Evolutionary conservation across 2,329 filamentous ascomycete species (phyloP).

Genomic region (Claviceps purpurea): DNA sequence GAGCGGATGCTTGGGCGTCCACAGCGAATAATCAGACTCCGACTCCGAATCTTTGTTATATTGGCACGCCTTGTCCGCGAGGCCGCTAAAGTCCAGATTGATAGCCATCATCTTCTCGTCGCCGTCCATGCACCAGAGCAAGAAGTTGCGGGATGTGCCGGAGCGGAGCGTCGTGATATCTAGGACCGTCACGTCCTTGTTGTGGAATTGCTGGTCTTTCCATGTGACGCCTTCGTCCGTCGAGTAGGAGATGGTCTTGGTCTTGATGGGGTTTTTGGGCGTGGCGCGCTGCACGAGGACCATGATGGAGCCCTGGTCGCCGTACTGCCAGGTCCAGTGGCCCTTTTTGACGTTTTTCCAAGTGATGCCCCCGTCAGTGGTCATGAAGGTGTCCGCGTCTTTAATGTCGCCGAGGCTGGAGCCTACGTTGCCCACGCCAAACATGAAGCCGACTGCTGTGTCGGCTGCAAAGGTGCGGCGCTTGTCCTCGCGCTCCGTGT

Average conservation of each 20-base stretch:
- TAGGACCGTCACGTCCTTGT: slow-evolving; percentile 56
- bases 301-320: slow-evolving; percentile 86
- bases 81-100: slow-evolving; percentile 78
- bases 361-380: slow-evolving; percentile 73
- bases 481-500: slow-evolving; percentile 76
- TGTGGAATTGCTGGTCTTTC: slow-evolving; percentile 60
- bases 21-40: slow-evolving; percentile 64
- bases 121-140: slow-evolving; percentile 64
- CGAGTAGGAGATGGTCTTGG: slow-evolving; percentile 60
- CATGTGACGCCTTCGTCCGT: slow-evolving; percentile 71
- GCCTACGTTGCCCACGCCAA: slow-evolving; percentile 86
- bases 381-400: slow-evolving; percentile 82
- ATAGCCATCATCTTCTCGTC: slow-evolving; percentile 53
- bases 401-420: slow-evolving; percentile 48
- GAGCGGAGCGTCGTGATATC: slow-evolving; percentile 82
- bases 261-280: slow-evolving; percentile 53
- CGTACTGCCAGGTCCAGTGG: slow-evolving; percentile 84
- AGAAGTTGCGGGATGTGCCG: slow-evolving; percentile 79
- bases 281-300: slow-evolving; percentile 66
- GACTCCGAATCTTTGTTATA: slow-evolving; percentile 42
- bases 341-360: slow-evolving; percentile 85
- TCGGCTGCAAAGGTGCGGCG: slow-evolving; percentile 77
- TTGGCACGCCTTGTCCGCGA: slow-evolving; percentile 61
- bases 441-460: slow-evolving; percentile 79
- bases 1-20: slow-evolving; percentile 74